These are phyloP conservation scores for Luzula sylvatica DNA, from an alignment of 176 grass and related monocot genomes.

Conservation along the genomic window DNA sequence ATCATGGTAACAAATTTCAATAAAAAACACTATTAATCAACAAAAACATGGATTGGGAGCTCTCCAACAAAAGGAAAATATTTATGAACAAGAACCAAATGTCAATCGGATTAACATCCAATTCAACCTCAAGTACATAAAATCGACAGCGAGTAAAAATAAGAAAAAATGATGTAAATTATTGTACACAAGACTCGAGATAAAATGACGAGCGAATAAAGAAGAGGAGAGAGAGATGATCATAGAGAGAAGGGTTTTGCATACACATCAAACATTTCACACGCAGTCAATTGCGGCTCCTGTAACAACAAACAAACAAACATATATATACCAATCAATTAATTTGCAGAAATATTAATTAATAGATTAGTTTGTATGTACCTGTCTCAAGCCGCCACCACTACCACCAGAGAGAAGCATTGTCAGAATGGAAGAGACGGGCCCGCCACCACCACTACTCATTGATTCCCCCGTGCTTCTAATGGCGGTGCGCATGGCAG, in stretches of 20 bases:
- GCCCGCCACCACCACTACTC: constrained; percentile 48
- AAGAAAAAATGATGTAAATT: too few species aligned
- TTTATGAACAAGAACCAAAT: too few species aligned
- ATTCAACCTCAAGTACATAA: too few species aligned
- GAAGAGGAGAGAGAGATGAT: constrained; percentile 7
- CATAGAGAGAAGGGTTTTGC: constrained; percentile 80
- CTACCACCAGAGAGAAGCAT: constrained; percentile 82
- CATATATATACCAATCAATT: not conserved
- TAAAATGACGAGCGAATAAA: too few species aligned
- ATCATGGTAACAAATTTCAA: too few species aligned
- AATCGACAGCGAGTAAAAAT: too few species aligned
- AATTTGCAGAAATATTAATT: too few species aligned
- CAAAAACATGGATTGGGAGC: too few species aligned
- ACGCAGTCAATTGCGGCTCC: constrained; percentile 82
- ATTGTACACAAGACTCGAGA: too few species aligned
- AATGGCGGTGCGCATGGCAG: constrained; percentile 71
- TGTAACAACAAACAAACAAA: constrained; percentile 25
- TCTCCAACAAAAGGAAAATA: too few species aligned
- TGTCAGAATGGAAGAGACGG: constrained; percentile 55
- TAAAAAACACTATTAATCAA: too few species aligned
- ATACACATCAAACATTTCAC: constrained; percentile 62
- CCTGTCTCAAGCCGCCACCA: constrained; percentile 56
- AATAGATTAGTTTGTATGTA: constrained; percentile 23
- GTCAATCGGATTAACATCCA: too few species aligned
- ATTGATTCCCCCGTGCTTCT: constrained; percentile 42